Base-by-base conservation (phyloP, 1,284 basidiomycete species). In the Cryptococcus maquisensis region DNA sequence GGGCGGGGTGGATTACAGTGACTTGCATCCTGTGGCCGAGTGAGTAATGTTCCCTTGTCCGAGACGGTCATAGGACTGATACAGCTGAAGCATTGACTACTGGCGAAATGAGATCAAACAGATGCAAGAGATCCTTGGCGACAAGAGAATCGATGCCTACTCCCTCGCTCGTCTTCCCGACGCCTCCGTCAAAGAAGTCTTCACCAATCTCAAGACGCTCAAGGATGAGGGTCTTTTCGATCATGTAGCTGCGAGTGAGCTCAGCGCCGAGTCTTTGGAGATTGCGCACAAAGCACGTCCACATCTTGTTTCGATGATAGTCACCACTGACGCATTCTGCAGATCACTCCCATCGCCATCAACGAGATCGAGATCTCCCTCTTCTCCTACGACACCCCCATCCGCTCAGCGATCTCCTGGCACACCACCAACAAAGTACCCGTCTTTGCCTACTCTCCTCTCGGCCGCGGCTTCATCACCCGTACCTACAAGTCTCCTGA, bases 381-480 rank as follows among this genome's bases (percentile, higher is more conserved):
- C 7, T 82, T 80, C 75, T 70, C 74, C 6, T 80, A 80, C 52
- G 79, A 79, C 41, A 65, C 77, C 20, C 79, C 81, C 54, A 66
- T 74, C 44, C 68, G 73, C 47, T 75, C 74, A 15, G 77, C 75
- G 18, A 48, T 76, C 46, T 58, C 60, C 0, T 73, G 64, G n/a
- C 77, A 72, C 60, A 75, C 77, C 37, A 79, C 83, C 54, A 74
- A 81, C 13, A 73, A 76, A 1, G 73, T 82, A 37, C 74, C 83
- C 18, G 76, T 86, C 49, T 71, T 80, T 10, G 82, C 80, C 32
- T 86, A 86, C 67, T 80, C 79, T 68, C 84, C 84, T 0, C 78
- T 85, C 18, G 83, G 83, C 7, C 74, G 77, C 41, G 85, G 85
- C 1, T 80, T 86, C 65, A 69, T 86, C 16, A 79, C 80, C 0